These are phyloP conservation scores for Choanephora cucurbitarum DNA, from an alignment of 371 early-diverging fungal genomes.

Conservation along the genomic window DNA sequence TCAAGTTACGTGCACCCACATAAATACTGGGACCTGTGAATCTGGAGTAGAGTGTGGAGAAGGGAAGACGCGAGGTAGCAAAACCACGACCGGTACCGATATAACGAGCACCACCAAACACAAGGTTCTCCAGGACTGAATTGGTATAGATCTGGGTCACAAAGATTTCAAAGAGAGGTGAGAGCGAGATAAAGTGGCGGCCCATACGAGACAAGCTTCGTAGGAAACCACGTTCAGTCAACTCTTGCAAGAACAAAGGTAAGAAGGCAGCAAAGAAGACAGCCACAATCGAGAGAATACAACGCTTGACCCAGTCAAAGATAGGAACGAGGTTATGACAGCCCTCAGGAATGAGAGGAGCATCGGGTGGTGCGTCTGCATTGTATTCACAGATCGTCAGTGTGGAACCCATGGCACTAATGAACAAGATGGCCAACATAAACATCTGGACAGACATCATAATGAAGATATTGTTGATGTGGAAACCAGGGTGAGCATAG, in stretches of 20 bases:
- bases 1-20: no score
- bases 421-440: constrained; percentile 75
- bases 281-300: constrained; percentile 75
- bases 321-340: constrained; percentile 79
- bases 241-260: constrained; percentile 84
- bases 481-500: constrained; percentile 91
- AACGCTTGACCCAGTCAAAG: constrained; percentile 83
- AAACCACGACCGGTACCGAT: constrained; percentile 92
- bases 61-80: constrained; percentile 83
- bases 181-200: constrained; percentile 81
- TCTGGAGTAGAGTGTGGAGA: constrained; percentile 74
- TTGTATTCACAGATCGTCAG: constrained; percentile 58
- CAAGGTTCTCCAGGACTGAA: constrained; percentile 79
- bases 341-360: constrained; percentile 52
- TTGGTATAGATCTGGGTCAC: constrained; percentile 88
- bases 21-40: constrained; percentile 83
- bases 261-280: constrained; percentile 84
- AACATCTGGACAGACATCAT: constrained; percentile 87
- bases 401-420: constrained; percentile 71
- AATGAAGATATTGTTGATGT: constrained; percentile 89
- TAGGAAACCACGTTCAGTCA: constrained; percentile 83
- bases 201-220: constrained; percentile 75
- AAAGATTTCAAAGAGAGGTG: constrained; percentile 89
- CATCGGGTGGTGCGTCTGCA: constrained; percentile 50
- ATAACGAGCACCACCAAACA: constrained; percentile 87